These are phyloP conservation scores for Talaromyces sp. DNA, from an alignment of 2,329 filamentous ascomycete species.

Conservation along the genomic window DNA sequence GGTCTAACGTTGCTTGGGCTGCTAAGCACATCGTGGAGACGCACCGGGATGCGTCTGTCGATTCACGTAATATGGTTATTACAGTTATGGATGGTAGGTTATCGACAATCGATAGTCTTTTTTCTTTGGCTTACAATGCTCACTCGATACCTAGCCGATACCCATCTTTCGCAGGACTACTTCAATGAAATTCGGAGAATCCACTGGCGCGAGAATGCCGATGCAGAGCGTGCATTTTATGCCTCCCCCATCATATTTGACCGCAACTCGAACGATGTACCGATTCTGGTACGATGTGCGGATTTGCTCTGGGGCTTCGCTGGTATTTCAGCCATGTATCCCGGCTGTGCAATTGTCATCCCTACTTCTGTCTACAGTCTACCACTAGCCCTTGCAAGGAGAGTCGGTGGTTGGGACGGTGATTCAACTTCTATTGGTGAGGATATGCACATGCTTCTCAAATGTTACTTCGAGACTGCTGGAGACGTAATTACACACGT, in stretches of 20 bases:
- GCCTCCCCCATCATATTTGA: conserved; percentile 70
- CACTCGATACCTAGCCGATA: conserved; percentile 38
- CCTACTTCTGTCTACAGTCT: conserved; percentile 72
- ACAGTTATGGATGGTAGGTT: conserved; percentile 67
- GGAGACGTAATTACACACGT: conserved; percentile 63
- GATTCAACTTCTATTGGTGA: conserved; percentile 69
- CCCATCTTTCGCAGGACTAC: conserved; percentile 65
- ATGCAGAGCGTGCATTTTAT: conserved; percentile 57
- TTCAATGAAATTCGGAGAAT: conserved; percentile 62
- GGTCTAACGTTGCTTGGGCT: conserved; percentile 70
- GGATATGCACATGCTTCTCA: conserved; percentile 73
- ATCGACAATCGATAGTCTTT: background rate
- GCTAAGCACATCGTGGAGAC: conserved; percentile 40
- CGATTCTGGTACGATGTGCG: conserved; percentile 65
- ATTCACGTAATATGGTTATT: conserved; percentile 55
- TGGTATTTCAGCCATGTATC: conserved; percentile 65
- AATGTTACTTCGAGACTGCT: conserved; percentile 71
- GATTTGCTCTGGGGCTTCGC: conserved; percentile 70
- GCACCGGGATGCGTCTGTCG: conserved; percentile 23
- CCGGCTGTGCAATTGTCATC: conserved; percentile 60
- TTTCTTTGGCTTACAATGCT: background rate
- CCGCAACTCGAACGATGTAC: conserved; percentile 65
- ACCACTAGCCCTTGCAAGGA: conserved; percentile 62
- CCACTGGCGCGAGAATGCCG: conserved; percentile 51
- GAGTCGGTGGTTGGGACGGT: conserved; percentile 69